Evolutionary conservation across 305 asterid genomes (phyloP), one percentile per base, ranked within the genome.

Genomic region (Petunia hybrid): DNA sequence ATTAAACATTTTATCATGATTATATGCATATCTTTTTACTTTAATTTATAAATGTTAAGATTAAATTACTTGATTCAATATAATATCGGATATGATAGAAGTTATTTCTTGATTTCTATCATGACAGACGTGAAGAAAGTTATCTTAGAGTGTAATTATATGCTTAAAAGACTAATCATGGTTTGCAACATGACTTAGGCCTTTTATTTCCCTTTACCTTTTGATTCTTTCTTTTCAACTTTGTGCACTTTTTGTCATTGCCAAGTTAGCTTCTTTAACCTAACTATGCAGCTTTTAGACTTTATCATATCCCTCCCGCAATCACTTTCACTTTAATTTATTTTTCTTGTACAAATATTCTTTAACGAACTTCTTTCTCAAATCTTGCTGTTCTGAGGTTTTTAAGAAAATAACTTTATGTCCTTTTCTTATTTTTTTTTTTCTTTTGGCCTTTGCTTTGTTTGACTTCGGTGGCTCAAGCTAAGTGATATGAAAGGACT

Each of bases 241-340:
- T 71, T 48, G 2, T 48, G 39, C 62, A 12, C 78, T 71, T 71
- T 22, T 71, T 48, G 48, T 71, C 78, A 71, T 71, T 35, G 48
- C 78, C 53, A 48, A 35, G 46, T 35, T 48, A 48, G 35, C 35
- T 48, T 71, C 78, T 71, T 71, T 48, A 4, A 1, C 35, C 12
- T 5, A 71, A 48, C 22, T 48, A 71, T 48, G 78, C 45, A 71
- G 78, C 62, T 6, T 71, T 71, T 48, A 10, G 31, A 48, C 62
- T 35, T 31, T 71, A 48, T 35, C 43, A 8, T 35, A 71, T 71
- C 45, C 60, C 43, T 35, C 45, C 12, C 13, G 4, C 35, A 48
- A 71, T 66, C 53, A 14, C 39, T 67, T 48, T 71, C 62, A 9
- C 9, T 43, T 45, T 4, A 69, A 16, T 57, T 69, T 22, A 42